A percentile compares a stretch with the other conserved stretches of the same genome.
These are phyloP conservation scores for Eucalyptus polybractea DNA, from an alignment of 345 rosid genomes.

Conservation along the genomic window DNA sequence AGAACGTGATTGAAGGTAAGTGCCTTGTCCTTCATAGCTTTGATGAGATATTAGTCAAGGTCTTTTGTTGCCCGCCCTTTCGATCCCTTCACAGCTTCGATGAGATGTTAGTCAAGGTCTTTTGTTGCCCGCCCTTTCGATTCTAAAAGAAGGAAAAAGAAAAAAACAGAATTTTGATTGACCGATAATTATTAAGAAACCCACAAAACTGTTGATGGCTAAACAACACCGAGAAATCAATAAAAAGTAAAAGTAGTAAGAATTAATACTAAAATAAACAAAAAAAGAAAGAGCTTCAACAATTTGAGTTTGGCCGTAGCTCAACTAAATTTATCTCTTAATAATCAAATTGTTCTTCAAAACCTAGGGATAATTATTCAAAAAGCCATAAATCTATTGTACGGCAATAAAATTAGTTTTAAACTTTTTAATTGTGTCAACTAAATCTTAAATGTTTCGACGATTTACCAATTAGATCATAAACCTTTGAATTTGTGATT, in stretches of 20 bases:
- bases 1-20: no score
- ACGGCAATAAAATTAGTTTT: fast-evolving
- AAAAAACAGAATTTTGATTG: neutral
- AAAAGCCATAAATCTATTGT: neutral
- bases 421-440: no score
- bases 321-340: no score
- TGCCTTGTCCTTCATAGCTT: no score
- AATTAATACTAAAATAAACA: neutral
- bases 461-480: neutral
- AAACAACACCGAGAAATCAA: neutral
- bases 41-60: no score
- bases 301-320: neutral
- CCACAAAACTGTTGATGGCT: neutral
- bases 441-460: no score
- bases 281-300: neutral
- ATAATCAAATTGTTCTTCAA: neutral
- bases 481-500: no score
- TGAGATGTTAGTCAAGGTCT: no score
- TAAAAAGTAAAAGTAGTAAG: neutral
- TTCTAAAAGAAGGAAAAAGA: neutral
- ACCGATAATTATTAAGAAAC: neutral
- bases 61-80: no score
- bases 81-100: no score
- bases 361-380: neutral
- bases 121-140: no score